A percentile compares a stretch with the other conserved stretches of the same genome.
phyloP scores from a whole-genome alignment of 2,329 filamentous ascomycete genomes.

The Stagonosporopsis rhizophila region DNA sequence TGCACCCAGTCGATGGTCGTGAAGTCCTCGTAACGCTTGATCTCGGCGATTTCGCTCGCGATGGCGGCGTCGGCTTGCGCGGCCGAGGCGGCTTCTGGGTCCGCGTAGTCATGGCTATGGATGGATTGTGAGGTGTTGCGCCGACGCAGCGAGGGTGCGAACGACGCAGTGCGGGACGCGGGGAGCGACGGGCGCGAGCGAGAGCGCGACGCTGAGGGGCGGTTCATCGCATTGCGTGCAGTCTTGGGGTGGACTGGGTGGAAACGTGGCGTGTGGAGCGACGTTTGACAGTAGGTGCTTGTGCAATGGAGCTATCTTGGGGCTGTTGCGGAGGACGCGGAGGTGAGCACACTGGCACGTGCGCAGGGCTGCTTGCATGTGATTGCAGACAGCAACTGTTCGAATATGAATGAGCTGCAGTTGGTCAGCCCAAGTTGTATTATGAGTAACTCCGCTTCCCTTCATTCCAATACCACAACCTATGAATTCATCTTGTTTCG shows the following conservation, averaged over 20 bases:
- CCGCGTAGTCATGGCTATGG: constrained; percentile 68
- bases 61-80: constrained; percentile 72
- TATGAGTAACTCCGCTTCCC: too few relatives aligned
- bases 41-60: constrained; percentile 94
- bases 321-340: neutral
- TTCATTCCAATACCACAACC: too few relatives aligned
- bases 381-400: neutral
- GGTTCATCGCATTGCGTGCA: constrained; percentile 30
- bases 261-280: neutral
- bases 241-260: neutral
- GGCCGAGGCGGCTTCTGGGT: constrained; percentile 59
- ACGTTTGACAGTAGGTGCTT: neutral
- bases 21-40: constrained; percentile 98
- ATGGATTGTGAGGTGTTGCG: constrained; percentile 73
- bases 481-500: neutral
- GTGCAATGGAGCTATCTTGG: neutral
- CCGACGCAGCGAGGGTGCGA: constrained; percentile 61
- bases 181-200: constrained; percentile 17
- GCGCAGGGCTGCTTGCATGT: constrained; percentile 1
- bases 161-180: constrained; percentile 53
- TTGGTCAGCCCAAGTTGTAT: too few relatives aligned
- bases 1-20: constrained; percentile 99
- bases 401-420: too few relatives aligned
- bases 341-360: neutral
- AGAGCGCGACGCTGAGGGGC: constrained; percentile 19